phyloP scores from a whole-genome alignment of 2,329 filamentous ascomycete genomes.

The Diaporthe destruens region DNA sequence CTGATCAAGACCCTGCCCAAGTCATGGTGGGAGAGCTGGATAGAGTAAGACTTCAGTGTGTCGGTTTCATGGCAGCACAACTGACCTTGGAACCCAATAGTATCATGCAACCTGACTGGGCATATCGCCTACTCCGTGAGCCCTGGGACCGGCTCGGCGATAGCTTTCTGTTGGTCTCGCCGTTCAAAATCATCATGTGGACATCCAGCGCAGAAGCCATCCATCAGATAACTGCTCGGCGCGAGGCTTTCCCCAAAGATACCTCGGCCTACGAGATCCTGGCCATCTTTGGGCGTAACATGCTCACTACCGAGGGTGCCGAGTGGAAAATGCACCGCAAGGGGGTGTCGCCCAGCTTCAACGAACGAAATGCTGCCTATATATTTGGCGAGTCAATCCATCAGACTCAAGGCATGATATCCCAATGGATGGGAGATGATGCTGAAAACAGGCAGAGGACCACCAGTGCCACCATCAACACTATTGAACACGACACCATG shows the following conservation, averaged over 20 bases:
- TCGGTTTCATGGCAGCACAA: neutral
- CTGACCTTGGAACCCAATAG: slow-evolving; percentile 49
- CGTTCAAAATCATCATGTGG: slow-evolving; percentile 64
- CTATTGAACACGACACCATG: slow-evolving; percentile 76
- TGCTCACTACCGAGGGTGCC: slow-evolving; percentile 77
- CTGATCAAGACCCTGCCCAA: slow-evolving; percentile 68
- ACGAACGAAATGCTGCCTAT: slow-evolving; percentile 78
- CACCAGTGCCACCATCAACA: slow-evolving; percentile 62
- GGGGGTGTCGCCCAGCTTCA: slow-evolving; percentile 78
- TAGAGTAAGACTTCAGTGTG: slow-evolving; percentile 62
- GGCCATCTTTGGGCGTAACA: slow-evolving; percentile 77
- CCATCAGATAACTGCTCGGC: slow-evolving; percentile 72
- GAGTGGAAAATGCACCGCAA: slow-evolving; percentile 81
- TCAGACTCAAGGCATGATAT: slow-evolving; percentile 74
- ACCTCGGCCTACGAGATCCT: slow-evolving; percentile 69
- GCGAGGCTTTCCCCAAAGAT: slow-evolving; percentile 80
- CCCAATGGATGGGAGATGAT: slow-evolving; percentile 61
- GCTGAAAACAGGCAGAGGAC: slow-evolving; percentile 45
- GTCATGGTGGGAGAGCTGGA: slow-evolving; percentile 67
- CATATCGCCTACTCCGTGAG: slow-evolving; percentile 66
- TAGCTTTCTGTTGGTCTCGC: slow-evolving; percentile 73
- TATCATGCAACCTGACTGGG: slow-evolving; percentile 70
- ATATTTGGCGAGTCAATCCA: slow-evolving; percentile 72
- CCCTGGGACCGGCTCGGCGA: slow-evolving; percentile 73
- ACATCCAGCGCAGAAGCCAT: slow-evolving; percentile 75